A percentile compares a stretch with the other conserved stretches of the same genome.
Evolutionary conservation across 305 asterid genomes (phyloP).

Genomic region (Rubia peregrina): DNA sequence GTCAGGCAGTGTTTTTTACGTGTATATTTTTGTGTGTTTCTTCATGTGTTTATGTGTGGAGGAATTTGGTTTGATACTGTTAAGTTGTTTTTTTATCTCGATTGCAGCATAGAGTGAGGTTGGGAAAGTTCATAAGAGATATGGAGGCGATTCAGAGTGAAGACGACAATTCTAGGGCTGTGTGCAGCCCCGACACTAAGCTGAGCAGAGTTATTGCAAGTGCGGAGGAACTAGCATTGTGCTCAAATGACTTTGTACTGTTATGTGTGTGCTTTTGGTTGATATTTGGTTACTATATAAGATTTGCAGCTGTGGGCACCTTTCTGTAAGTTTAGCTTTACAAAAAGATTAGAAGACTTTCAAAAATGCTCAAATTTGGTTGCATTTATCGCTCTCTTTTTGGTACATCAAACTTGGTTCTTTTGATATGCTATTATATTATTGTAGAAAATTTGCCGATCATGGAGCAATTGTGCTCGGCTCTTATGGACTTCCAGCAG

Average conservation of each 20-base stretch:
- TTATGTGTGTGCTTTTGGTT: too few species aligned
- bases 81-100: neutral
- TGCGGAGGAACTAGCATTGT: conserved; percentile 21
- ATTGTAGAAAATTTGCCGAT: too few species aligned
- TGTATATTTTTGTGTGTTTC: neutral
- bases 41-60: neutral
- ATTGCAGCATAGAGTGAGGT: conserved; percentile 87
- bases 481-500: conserved; percentile 72
- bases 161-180: conserved; percentile 79
- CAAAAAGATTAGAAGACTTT: too few species aligned
- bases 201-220: conserved; percentile 83
- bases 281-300: too few species aligned
- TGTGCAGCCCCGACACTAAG: conserved; percentile 92
- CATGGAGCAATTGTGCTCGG: conserved; percentile 88
- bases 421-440: too few species aligned
- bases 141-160: conserved; percentile 52
- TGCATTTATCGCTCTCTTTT: too few species aligned
- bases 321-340: too few species aligned
- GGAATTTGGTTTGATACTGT: conserved; percentile 7
- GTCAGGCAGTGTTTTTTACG: conserved; percentile 20
- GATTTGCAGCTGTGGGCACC: too few species aligned
- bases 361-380: too few species aligned
- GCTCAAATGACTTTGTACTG: conserved; percentile 11
- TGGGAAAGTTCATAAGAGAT: conserved; percentile 77
- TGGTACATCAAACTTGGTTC: too few species aligned